Evolutionary conservation across 2,329 filamentous ascomycete genomes (phyloP).

Genomic region (Drechslerella coelobrocha): DNA sequence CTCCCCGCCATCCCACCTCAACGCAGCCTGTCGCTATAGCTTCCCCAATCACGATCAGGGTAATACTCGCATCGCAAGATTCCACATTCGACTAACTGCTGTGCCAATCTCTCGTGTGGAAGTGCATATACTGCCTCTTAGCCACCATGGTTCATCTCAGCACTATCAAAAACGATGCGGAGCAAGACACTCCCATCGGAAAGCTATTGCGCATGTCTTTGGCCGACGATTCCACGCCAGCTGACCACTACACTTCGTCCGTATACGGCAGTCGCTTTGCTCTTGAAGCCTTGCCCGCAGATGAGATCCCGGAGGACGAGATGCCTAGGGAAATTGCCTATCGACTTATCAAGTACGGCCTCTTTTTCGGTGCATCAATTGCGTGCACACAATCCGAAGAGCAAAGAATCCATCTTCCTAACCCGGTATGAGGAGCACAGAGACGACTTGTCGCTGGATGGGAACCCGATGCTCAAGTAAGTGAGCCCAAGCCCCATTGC

Average conservation of each 20-base stretch:
- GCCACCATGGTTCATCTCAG: constrained; percentile 24
- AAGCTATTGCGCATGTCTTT: constrained; percentile 43
- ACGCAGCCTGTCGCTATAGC: neutral
- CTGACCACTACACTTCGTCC: constrained; percentile 72
- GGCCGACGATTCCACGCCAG: constrained; percentile 50
- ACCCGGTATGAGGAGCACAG: constrained; percentile 11
- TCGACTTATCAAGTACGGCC: constrained; percentile 77
- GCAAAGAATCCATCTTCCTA: too few species aligned
- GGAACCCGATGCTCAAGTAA: constrained; percentile 84
- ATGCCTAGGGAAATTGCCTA: constrained; percentile 96
- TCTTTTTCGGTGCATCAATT: neutral
- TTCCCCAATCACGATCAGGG: too few species aligned
- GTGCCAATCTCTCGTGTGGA: too few species aligned
- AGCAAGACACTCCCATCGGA: constrained; percentile 35
- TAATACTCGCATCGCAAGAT: too few species aligned
- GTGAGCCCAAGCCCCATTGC: constrained; percentile 52
- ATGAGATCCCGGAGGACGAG: constrained; percentile 85
- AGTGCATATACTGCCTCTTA: too few species aligned
- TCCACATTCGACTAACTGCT: too few species aligned
- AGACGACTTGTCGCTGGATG: constrained; percentile 88
- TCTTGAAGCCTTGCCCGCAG: constrained; percentile 75
- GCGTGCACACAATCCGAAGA: too few species aligned
- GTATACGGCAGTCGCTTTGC: constrained; percentile 91
- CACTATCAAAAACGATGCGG: constrained; percentile 29
- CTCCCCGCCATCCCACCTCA: neutral